Evolutionary conservation across 768 basidiomycete genomes (phyloP), one percentile per base, ranked within the genome.

Genomic region (Mrakia gelida): DNA sequence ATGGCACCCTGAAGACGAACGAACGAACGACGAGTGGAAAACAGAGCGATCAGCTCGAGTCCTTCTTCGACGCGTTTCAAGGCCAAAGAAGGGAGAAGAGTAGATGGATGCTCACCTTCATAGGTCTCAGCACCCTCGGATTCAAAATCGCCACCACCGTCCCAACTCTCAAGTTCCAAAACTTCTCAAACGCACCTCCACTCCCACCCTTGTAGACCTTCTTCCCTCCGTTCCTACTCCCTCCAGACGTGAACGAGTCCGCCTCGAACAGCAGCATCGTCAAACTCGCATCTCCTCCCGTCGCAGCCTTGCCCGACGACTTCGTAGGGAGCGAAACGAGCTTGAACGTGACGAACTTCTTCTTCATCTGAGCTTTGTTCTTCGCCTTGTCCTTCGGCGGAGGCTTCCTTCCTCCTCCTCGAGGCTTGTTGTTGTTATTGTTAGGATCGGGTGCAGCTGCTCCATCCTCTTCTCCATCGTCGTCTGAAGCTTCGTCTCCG

Each of bases 131-230:
- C 65, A 98, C 88, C 74, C 88, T 88, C 0, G 97, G 94, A 81
- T 96, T 97, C 28, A 98, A 86, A 61, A 99, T 87, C 1, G 94
- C 92, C 59, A 98, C 86, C 7, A 98, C 95, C 68, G 93, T 91
- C 2, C 97, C 97, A 80, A 94, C 92, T 78, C 89, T 90, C 75
- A 96, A 84, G 81, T 93, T 93, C 71, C 92, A 91, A 86, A 92
- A 89, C 71, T 88, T 87, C 83, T 98, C 97, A 82, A 92, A 98
- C 5, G 95, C 95, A 7, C 97, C 97, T 9, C 90, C 89, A 80
- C 93, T 94, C 3, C 96, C 96, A 0, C 97, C 96, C 80, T 87
- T 89, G 83, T 95, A 96, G 0, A 91, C 79, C 82, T 90, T 93
- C 80, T 75, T 75, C 63, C 80, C 80, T 59, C 59, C 59, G 59